phyloP scores from a whole-genome alignment of 2,329 filamentous ascomycete genomes.

The Colletotrichum siamense region DNA sequence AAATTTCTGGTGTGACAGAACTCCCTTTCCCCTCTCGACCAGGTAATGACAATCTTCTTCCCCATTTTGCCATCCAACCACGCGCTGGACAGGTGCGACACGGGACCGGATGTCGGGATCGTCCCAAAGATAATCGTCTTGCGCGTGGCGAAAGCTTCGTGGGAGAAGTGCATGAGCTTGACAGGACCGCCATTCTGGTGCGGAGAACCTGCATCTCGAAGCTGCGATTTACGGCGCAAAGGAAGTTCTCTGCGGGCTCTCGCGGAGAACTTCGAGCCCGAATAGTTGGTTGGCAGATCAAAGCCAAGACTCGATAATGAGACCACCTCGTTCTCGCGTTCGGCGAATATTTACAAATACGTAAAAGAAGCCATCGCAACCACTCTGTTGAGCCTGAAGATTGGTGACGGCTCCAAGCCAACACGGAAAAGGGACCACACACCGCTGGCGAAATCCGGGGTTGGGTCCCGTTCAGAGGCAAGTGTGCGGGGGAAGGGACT shows the following conservation, averaged over 20 bases:
- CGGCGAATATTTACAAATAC: neutral
- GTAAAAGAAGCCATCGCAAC: neutral
- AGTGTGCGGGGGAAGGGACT: conserved; percentile 6
- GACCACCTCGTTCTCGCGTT: neutral
- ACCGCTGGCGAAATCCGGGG: conserved; percentile 1
- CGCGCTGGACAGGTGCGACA: neutral
- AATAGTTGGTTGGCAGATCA: neutral
- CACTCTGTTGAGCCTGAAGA: neutral
- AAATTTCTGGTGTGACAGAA: neutral
- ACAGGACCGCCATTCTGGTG: neutral
- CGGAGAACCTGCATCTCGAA: neutral
- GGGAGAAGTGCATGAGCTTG: neutral
- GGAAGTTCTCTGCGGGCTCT: accelerated
- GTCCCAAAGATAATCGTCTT: neutral
- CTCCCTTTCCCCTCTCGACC: neutral
- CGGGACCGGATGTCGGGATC: neutral
- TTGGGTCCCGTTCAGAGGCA: neutral
- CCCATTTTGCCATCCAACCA: neutral
- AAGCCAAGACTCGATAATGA: neutral
- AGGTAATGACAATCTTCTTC: neutral
- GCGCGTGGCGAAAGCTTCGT: neutral
- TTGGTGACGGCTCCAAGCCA: neutral
- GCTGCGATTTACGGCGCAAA: neutral
- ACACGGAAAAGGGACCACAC: conserved; percentile 8
- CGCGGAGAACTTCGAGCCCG: neutral